phyloP scores from a whole-genome alignment of 2,329 filamentous ascomycete species.

The Botrytis medusae region DNA sequence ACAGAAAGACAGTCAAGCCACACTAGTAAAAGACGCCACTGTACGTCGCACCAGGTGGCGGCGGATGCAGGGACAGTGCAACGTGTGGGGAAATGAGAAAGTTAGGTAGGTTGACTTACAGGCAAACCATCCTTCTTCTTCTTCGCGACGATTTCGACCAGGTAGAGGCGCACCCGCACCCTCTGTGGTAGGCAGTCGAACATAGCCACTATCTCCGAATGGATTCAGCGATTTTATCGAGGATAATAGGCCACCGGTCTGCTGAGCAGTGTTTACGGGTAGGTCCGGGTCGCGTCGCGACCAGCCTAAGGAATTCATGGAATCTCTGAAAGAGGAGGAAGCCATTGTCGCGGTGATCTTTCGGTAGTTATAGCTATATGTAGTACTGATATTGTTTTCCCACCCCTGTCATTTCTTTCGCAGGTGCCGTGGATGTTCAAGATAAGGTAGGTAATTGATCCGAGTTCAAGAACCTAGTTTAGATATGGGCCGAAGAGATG shows the following conservation, averaged over 20 bases:
- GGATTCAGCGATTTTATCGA: conserved; percentile 85
- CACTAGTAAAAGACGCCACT: conserved; percentile 24
- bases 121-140: conserved; percentile 94
- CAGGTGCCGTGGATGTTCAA: conserved; percentile 20
- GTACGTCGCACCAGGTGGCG: conserved; percentile 34
- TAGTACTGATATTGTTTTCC: conserved; percentile 25
- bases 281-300: conserved; percentile 77
- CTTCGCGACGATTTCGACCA: conserved; percentile 79
- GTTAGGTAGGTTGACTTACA: conserved; percentile 62
- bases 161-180: conserved; percentile 80
- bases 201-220: conserved; percentile 82
- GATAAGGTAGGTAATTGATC: conserved; percentile 14
- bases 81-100: conserved; percentile 26
- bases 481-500: conserved; percentile 26
- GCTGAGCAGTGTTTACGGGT: conserved; percentile 69
- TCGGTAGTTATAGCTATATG: conserved; percentile 28
- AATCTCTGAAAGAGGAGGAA: conserved; percentile 86
- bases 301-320: conserved; percentile 94
- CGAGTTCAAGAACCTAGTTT: conserved; percentile 18
- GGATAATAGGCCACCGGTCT: conserved; percentile 68
- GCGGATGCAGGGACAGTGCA: conserved; percentile 37
- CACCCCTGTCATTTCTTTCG: conserved; percentile 7
- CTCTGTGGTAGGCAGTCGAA: conserved; percentile 85
- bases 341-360: conserved; percentile 59
- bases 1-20: conserved; percentile 30